Conservation (phyloP, 768 basidiomycete species). For the Candolleomyces efflorescens region DNA sequence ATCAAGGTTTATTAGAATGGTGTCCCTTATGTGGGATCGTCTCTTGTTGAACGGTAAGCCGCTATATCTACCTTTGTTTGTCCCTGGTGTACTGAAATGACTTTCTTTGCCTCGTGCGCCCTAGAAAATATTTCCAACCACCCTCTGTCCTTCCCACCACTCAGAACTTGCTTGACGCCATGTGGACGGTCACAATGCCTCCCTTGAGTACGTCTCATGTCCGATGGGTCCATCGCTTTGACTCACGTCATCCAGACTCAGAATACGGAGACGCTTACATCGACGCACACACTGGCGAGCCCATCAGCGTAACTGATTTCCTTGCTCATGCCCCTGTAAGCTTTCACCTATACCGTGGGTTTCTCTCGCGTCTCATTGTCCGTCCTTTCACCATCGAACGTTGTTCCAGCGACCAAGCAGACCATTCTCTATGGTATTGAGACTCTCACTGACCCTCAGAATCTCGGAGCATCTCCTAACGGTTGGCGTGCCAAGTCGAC, state of each 20-base stretch:
- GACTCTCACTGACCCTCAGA: constrained; percentile 48
- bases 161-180: constrained; percentile 33
- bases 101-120: constrained; percentile 22
- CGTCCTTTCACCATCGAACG: constrained; percentile 19
- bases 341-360: neutral
- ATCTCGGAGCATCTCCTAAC: constrained; percentile 46
- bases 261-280: constrained; percentile 41
- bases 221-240: constrained; percentile 34
- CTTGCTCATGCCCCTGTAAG: constrained; percentile 38
- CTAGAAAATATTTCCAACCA: constrained; percentile 30
- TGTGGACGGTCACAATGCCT: constrained; percentile 32
- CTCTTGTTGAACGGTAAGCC: constrained; percentile 25
- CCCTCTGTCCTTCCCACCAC: constrained; percentile 31
- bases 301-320: constrained; percentile 51
- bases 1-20: constrained; percentile 20
- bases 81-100: constrained; percentile 24
- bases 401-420: constrained; percentile 49
- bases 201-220: constrained; percentile 38
- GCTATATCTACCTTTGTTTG: constrained; percentile 11
- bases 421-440: constrained; percentile 45
- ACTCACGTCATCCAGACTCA: constrained; percentile 37
- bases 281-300: constrained; percentile 47
- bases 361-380: neutral
- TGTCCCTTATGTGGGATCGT: constrained; percentile 28
- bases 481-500: constrained; percentile 38